Evolutionary conservation across 2,329 filamentous ascomycete genomes (phyloP).

Genomic region (Colletotrichum aenigma): DNA sequence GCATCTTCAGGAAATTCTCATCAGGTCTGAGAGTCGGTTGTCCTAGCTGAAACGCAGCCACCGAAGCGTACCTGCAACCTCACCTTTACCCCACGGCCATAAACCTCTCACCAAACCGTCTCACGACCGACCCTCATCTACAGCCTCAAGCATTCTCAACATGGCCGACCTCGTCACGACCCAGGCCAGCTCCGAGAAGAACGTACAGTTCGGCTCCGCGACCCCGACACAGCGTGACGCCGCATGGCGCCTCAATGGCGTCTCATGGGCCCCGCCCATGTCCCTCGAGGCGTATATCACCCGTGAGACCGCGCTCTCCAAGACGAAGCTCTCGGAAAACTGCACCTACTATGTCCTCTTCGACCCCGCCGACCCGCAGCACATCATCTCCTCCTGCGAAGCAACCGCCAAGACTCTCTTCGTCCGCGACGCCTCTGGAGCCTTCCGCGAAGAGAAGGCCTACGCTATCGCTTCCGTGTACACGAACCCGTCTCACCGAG

Average conservation of each 20-base stretch:
- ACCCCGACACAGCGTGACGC: slow-evolving; percentile 30
- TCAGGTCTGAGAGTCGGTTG: neutral
- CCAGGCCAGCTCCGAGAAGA: neutral
- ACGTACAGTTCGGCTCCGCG: slow-evolving; percentile 31
- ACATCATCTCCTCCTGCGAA: slow-evolving; percentile 38
- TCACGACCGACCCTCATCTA: neutral
- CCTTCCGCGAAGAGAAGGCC: slow-evolving; percentile 28
- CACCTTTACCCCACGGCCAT: neutral
- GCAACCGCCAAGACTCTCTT: slow-evolving; percentile 25
- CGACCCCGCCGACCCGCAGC: slow-evolving; percentile 27
- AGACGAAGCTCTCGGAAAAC: slow-evolving; percentile 27
- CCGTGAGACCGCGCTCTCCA: slow-evolving; percentile 29
- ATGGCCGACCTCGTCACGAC: slow-evolving; percentile 5
- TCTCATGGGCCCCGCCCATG: slow-evolving; percentile 32
- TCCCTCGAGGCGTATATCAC: slow-evolving; percentile 30
- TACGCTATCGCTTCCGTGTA: slow-evolving; percentile 38
- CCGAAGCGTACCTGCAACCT: neutral
- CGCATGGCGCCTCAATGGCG: slow-evolving; percentile 33
- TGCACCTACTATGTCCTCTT: slow-evolving; percentile 36
- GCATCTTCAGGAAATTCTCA: neutral
- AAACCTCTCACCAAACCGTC: neutral
- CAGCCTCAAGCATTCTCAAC: neutral
- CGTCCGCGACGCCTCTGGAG: slow-evolving; percentile 24
- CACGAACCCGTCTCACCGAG: slow-evolving; percentile 36
- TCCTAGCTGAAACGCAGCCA: neutral